Conservation (phyloP, 257 asterid species). For the Solanum dulcamara region DNA sequence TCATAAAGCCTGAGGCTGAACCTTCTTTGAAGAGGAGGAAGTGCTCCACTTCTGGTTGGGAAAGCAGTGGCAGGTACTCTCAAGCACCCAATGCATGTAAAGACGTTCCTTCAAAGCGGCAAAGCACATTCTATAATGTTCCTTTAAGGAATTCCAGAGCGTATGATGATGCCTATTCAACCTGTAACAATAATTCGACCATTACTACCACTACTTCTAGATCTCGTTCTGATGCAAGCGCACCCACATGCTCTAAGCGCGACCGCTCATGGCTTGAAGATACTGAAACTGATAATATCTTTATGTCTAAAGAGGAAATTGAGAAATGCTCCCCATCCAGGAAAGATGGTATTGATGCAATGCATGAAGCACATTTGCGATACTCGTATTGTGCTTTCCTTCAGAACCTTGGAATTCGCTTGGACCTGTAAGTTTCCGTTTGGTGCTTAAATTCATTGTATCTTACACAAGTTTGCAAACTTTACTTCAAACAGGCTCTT, state of each 20-base stretch:
- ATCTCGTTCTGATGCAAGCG: constrained; percentile 12
- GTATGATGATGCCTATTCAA: constrained; percentile 13
- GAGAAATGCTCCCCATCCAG: constrained; percentile 88
- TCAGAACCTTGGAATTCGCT: constrained; percentile 77
- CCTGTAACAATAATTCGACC: constrained; percentile 12
- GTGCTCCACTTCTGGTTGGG: constrained; percentile 40
- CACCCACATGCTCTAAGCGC: constrained; percentile 43
- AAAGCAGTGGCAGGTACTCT: constrained; percentile 28
- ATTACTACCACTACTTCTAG: not conserved
- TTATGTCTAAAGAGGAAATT: constrained; percentile 84
- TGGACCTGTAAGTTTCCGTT: constrained; percentile 64
- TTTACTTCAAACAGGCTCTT: not conserved
- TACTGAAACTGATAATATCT: constrained; percentile 29
- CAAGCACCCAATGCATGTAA: constrained; percentile 21
- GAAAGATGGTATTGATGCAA: constrained; percentile 81
- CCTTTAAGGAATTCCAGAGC: constrained; percentile 19
- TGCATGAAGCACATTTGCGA: constrained; percentile 74
- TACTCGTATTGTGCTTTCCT: constrained; percentile 88
- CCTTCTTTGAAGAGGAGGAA: constrained; percentile 64
- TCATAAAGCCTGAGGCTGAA: constrained; percentile 27
- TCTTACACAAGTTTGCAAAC: not conserved
- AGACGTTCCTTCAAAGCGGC: constrained; percentile 4
- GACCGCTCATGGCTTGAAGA: constrained; percentile 66
- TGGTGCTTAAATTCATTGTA: not conserved
- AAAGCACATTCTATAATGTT: not conserved